phyloP scores from a whole-genome alignment of 1,284 basidiomycete species.

The Cerioporus squamosus region DNA sequence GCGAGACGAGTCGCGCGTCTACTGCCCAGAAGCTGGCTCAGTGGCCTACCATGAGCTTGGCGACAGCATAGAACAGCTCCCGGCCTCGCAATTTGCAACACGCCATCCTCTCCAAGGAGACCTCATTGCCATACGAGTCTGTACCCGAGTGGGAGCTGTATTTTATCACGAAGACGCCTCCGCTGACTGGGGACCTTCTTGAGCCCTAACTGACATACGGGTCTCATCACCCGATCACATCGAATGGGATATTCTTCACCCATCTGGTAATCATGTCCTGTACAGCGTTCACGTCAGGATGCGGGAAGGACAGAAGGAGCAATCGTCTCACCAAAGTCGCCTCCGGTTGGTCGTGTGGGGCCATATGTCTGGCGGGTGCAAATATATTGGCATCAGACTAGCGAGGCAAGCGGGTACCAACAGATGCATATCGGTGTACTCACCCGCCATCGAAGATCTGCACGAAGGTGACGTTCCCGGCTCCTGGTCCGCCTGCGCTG shows the following conservation, averaged over 20 bases:
- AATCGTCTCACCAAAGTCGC: conserved; percentile 52
- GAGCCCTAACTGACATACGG: conserved; percentile 7
- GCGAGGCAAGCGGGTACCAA: conserved; percentile 1
- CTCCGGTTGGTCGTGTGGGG: conserved; percentile 83
- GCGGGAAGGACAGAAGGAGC: neutral
- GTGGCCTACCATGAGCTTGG: too few relatives aligned
- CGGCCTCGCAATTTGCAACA: too few relatives aligned
- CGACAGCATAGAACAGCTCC: too few relatives aligned
- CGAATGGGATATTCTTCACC: conserved; percentile 49
- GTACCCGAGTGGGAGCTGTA: too few relatives aligned
- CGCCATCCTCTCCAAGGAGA: too few relatives aligned
- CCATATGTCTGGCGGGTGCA: conserved; percentile 63
- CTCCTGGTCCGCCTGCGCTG: conserved; percentile 47
- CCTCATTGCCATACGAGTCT: too few relatives aligned
- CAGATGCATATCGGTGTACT: conserved; percentile 23
- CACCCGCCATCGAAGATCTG: conserved; percentile 56
- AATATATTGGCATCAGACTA: neutral
- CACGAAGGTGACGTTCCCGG: conserved; percentile 60
- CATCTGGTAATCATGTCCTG: conserved; percentile 56
- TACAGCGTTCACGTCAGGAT: neutral
- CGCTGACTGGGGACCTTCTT: neutral
- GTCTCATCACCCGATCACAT: conserved; percentile 5
- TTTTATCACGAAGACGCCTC: neutral
- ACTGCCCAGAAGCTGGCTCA: neutral
- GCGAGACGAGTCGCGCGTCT: neutral